These are phyloP conservation scores for Mrakia gelida DNA, from an alignment of 768 basidiomycete species.

Conservation along the genomic window DNA sequence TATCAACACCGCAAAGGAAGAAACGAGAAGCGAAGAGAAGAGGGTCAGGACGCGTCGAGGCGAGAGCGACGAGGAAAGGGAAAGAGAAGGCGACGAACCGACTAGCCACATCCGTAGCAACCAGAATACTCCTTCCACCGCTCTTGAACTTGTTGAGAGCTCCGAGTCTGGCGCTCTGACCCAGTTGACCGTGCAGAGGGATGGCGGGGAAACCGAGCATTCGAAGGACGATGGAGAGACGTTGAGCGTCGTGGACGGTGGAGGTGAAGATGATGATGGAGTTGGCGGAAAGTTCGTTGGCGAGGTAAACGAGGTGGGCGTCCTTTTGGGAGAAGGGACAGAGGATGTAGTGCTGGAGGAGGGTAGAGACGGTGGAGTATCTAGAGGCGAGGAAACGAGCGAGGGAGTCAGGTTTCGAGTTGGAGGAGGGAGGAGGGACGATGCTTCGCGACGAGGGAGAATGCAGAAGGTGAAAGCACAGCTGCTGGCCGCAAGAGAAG, in stretches of 20 bases:
- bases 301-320: constrained; percentile 78
- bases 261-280: constrained; percentile 94
- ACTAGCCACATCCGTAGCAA: constrained; percentile 95
- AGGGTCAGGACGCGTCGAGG: not conserved
- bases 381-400: constrained; percentile 48
- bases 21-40: not conserved
- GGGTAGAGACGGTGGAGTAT: constrained; percentile 92
- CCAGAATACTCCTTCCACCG: constrained; percentile 81
- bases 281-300: constrained; percentile 82
- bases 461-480: no score
- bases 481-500: no score
- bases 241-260: constrained; percentile 87
- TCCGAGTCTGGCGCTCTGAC: constrained; percentile 86
- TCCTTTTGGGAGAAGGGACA: constrained; percentile 90
- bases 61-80: not conserved
- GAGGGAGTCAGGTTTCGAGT: not conserved
- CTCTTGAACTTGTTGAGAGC: constrained; percentile 93
- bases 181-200: constrained; percentile 90
- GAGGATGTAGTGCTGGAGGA: constrained; percentile 93
- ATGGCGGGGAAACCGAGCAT: constrained; percentile 90
- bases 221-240: constrained; percentile 82
- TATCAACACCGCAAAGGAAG: constrained; percentile 38
- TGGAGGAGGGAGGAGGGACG: no score
- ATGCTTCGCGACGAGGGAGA: not conserved
- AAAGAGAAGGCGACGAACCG: constrained; percentile 49